Evolutionary conservation across 2,329 filamentous ascomycete species (phyloP).

Genomic region (Cytospora piceae): DNA sequence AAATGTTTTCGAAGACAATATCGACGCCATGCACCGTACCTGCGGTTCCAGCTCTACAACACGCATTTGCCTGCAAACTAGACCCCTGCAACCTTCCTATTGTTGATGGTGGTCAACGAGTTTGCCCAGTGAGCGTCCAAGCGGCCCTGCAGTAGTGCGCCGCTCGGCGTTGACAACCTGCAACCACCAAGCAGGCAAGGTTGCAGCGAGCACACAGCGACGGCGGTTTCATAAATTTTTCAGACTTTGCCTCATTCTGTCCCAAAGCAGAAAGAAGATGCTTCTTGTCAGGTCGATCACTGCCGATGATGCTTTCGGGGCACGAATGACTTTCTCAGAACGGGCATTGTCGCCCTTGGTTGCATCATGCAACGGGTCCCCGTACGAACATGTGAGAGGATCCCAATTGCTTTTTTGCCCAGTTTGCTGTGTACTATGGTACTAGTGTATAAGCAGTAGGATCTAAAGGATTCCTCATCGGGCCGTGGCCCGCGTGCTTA

Average conservation of each 20-base stretch:
- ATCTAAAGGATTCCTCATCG: slow-evolving; percentile 16
- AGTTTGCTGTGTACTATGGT: background rate
- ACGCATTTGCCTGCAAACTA: slow-evolving; percentile 23
- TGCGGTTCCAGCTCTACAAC: slow-evolving; percentile 27
- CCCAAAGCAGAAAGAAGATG: slow-evolving; percentile 1
- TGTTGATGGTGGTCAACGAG: slow-evolving; percentile 3
- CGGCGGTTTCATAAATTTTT: slow-evolving; percentile 22
- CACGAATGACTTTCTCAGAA: slow-evolving; percentile 2
- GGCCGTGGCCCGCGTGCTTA: slow-evolving; percentile 15
- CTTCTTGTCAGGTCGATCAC: slow-evolving; percentile 6
- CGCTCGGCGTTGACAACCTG: slow-evolving; percentile 11
- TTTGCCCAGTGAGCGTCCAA: slow-evolving; percentile 17
- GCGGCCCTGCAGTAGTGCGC: slow-evolving; percentile 29
- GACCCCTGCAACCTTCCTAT: slow-evolving; percentile 23
- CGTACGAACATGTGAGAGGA: background rate
- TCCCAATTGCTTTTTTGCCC: slow-evolving; percentile 1
- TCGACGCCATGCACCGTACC: slow-evolving; percentile 16
- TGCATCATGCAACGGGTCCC: background rate
- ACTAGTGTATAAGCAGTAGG: background rate
- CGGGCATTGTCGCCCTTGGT: slow-evolving; percentile 3
- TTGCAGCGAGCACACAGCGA: slow-evolving; percentile 18
- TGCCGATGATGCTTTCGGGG: slow-evolving; percentile 1
- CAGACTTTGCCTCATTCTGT: slow-evolving; percentile 13
- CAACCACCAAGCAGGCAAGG: slow-evolving; percentile 13
- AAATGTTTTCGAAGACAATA: background rate